These are phyloP conservation scores for Aleurites moluccanus DNA, from an alignment of 441 rosid species.

Conservation along the genomic window DNA sequence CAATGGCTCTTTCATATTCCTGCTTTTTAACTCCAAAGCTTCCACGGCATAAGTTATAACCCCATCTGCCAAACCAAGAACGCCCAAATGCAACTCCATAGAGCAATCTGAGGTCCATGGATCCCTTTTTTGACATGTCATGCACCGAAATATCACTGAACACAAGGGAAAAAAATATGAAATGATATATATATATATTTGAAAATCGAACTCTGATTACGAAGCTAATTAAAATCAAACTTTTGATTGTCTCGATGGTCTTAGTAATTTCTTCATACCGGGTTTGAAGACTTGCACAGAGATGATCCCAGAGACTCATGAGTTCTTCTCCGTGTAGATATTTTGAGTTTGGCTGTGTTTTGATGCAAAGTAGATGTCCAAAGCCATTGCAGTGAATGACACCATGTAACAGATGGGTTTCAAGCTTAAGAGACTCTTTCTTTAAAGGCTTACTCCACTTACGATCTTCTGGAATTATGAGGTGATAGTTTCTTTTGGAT, in stretches of 20 bases:
- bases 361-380: constrained; percentile 59
- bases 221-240: neutral
- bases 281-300: constrained; percentile 47
- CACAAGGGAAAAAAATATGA: neutral
- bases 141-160: constrained; percentile 54
- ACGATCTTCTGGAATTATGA: constrained; percentile 41
- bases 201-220: constrained; percentile 14
- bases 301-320: constrained; percentile 59
- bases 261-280: constrained; percentile 27
- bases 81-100: constrained; percentile 58
- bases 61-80: constrained; percentile 72
- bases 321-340: constrained; percentile 35
- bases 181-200: neutral
- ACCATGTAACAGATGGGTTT: constrained; percentile 49
- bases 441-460: constrained; percentile 43
- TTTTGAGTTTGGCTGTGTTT: constrained; percentile 23
- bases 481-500: constrained; percentile 50
- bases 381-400: constrained; percentile 66
- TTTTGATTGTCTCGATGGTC: neutral
- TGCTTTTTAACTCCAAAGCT: constrained; percentile 53
- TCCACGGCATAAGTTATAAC: constrained; percentile 49
- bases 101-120: constrained; percentile 57
- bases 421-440: constrained; percentile 24
- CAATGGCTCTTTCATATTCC: constrained; percentile 50
- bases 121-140: constrained; percentile 44